Evolutionary conservation across 1,284 basidiomycete genomes (phyloP).

Genomic region (Xerocomus nothofagi): DNA sequence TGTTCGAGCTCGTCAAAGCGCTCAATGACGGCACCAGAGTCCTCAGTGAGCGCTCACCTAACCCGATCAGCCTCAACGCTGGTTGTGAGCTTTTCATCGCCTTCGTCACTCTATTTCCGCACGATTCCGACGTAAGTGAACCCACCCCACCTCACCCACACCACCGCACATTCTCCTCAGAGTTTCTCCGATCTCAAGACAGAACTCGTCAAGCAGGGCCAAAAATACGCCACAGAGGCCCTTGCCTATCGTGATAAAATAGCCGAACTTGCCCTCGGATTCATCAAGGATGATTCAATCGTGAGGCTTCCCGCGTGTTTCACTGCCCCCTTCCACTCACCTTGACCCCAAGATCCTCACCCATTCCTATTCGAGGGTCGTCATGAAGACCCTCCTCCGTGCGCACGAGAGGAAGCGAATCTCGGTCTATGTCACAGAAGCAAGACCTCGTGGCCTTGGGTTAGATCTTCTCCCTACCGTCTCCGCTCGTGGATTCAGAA

Average conservation of each 20-base stretch:
- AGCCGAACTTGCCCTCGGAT: constrained; percentile 84
- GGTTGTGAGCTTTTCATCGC: constrained; percentile 89
- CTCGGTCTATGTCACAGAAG: constrained; percentile 97
- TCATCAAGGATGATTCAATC: constrained; percentile 92
- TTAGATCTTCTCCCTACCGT: constrained; percentile 35
- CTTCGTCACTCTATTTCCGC: constrained; percentile 84
- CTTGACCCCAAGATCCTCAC: constrained; percentile 74
- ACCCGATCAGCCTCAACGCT: constrained; percentile 85
- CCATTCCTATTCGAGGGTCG: constrained; percentile 94
- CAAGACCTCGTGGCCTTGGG: constrained; percentile 83
- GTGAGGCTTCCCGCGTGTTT: constrained; percentile 46
- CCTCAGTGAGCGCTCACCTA: constrained; percentile 65
- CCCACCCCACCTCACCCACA: constrained; percentile 10
- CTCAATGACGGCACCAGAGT: constrained; percentile 73
- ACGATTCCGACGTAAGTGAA: constrained; percentile 70
- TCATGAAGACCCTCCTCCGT: constrained; percentile 88
- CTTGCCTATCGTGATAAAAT: constrained; percentile 89
- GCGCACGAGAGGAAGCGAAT: constrained; percentile 92
- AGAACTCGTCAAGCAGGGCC: constrained; percentile 77
- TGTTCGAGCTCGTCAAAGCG: constrained; percentile 86
- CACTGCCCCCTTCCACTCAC: constrained; percentile 21
- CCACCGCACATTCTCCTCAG: constrained; percentile 39
- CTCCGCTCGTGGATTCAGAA: constrained; percentile 17
- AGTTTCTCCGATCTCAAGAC: constrained; percentile 81
- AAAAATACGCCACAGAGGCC: constrained; percentile 77